Conservation (phyloP, 192 early-diverging fungal genomes). For the Coemansia sp. region DNA sequence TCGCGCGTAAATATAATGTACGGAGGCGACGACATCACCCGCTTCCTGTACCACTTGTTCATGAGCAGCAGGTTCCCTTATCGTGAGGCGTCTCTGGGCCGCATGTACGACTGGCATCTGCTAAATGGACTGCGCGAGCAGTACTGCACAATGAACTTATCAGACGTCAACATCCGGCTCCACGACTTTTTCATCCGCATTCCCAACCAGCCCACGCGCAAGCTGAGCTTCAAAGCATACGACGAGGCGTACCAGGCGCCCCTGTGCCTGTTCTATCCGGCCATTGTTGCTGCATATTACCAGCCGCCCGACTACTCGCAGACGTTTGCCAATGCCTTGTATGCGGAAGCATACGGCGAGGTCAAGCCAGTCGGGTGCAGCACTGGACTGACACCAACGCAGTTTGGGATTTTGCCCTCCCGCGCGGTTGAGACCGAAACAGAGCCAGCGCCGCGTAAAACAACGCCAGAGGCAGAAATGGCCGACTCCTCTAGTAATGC, state of each 20-base stretch:
- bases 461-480: background rate
- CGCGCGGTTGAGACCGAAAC: constrained; percentile 13
- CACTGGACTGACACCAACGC: constrained; percentile 22
- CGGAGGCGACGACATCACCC: constrained; percentile 89
- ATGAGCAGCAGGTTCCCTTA: constrained; percentile 74
- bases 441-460: background rate
- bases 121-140: constrained; percentile 80
- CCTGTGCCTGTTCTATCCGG: constrained; percentile 63
- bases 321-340: constrained; percentile 23
- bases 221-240: constrained; percentile 83
- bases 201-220: constrained; percentile 64
- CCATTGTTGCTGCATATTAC: constrained; percentile 38
- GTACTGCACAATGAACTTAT: constrained; percentile 81
- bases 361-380: constrained; percentile 1
- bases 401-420: constrained; percentile 44
- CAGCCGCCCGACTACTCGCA: constrained; percentile 35
- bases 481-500: background rate
- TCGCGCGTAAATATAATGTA: constrained; percentile 67
- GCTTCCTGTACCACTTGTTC: constrained; percentile 67
- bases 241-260: constrained; percentile 81
- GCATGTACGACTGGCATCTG: constrained; percentile 71
- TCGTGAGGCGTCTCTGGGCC: constrained; percentile 58
- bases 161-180: constrained; percentile 79
- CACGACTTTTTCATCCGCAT: constrained; percentile 78
- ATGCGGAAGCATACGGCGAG: constrained; percentile 16